These are phyloP conservation scores for Teratosphaeria viscida DNA, from an alignment of 2,329 filamentous ascomycete species.

Conservation along the genomic window DNA sequence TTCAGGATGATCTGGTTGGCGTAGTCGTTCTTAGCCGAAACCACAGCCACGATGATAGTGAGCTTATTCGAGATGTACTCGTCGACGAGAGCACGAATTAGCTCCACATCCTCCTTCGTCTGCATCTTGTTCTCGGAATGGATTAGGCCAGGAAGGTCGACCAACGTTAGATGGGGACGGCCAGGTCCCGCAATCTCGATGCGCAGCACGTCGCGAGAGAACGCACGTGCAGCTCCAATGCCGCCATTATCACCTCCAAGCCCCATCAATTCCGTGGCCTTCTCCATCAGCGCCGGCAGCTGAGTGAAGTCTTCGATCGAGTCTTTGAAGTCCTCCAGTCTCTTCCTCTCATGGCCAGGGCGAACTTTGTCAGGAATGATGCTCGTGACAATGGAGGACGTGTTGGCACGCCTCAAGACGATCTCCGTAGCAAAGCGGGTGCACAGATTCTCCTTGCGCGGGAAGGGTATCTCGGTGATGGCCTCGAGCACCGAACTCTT, in stretches of 20 bases:
- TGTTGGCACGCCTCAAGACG: constrained; percentile 35
- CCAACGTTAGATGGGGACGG: constrained; percentile 26
- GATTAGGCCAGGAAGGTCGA: constrained; percentile 31
- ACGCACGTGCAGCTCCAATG: constrained; percentile 14
- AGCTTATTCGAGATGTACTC: constrained; percentile 47
- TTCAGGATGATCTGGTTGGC: constrained; percentile 49
- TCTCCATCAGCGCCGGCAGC: constrained; percentile 40
- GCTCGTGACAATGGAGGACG: constrained; percentile 10
- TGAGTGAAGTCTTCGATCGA: constrained; percentile 29
- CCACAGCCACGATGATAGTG: constrained; percentile 34
- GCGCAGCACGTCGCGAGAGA: constrained; percentile 38
- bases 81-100: constrained; percentile 29
- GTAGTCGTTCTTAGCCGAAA: constrained; percentile 35
- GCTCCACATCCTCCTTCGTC: constrained; percentile 23
- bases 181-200: constrained; percentile 38
- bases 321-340: constrained; percentile 20
- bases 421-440: constrained; percentile 54
- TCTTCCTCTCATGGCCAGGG: constrained; percentile 16
- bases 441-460: constrained; percentile 45
- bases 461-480: constrained; percentile 51
- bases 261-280: constrained; percentile 44
- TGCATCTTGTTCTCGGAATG: constrained; percentile 23
- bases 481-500: constrained; percentile 58
- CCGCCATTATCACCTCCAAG: constrained; percentile 17
- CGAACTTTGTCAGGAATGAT: constrained; percentile 22